Conservation (phyloP, 345 rosid species). For the Brassica juncea region DNA sequence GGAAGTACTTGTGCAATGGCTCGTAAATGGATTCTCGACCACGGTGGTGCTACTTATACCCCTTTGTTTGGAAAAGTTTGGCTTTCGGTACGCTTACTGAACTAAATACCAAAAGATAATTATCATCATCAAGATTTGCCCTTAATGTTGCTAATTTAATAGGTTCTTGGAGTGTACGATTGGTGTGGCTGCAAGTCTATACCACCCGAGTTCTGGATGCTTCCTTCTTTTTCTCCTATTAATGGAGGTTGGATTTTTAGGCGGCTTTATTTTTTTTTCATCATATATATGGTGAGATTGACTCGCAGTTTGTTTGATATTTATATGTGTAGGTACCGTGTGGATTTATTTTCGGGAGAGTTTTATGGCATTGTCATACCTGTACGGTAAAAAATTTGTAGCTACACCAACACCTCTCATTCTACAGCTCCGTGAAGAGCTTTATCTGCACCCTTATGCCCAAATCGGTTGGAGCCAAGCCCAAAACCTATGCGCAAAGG, state of each 20-base stretch:
- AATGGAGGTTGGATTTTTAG: not conserved
- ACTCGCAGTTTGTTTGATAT: not conserved
- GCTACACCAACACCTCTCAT: not conserved
- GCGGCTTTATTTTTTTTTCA: not conserved
- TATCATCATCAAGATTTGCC: not conserved
- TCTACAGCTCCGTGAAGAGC: not conserved
- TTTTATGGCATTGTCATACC: constrained; percentile 1
- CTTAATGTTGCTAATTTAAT: not conserved
- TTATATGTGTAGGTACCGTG: not conserved
- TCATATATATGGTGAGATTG: not conserved
- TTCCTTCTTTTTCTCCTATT: not conserved
- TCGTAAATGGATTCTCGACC: not conserved
- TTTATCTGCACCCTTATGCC: not conserved
- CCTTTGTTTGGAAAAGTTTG: not conserved
- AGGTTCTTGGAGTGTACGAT: not conserved
- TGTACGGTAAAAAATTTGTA: not conserved
- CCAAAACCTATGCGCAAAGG: not conserved
- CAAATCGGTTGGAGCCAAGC: not conserved
- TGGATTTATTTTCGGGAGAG: not conserved
- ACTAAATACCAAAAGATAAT: not conserved
- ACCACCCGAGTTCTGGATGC: constrained; percentile 3
- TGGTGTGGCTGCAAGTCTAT: not conserved
- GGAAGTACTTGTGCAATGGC: not conserved
- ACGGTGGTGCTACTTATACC: not conserved
- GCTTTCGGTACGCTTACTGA: not conserved